Percentiles rank a stretch among this genome's conserved stretches.
Evolutionary conservation across 345 rosid species (phyloP).

Genomic region (Citrus unshiu): DNA sequence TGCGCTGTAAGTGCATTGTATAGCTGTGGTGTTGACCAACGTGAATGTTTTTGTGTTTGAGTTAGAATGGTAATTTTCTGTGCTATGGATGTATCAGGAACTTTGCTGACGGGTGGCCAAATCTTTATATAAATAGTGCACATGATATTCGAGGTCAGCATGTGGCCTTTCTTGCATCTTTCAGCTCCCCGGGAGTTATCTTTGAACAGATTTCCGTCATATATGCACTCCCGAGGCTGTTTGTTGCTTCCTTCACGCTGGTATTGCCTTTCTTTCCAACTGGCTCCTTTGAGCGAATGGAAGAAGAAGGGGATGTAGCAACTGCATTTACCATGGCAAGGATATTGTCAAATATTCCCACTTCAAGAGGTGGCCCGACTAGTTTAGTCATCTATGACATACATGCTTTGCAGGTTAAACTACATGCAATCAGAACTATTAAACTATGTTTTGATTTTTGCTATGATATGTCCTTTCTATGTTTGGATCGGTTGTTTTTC

Average conservation of each 20-base stretch:
- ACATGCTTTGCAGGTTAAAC: slow-evolving; percentile 88
- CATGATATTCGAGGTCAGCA: slow-evolving; percentile 91
- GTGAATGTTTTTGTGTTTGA: neutral
- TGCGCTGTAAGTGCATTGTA: neutral
- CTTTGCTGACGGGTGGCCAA: slow-evolving; percentile 94
- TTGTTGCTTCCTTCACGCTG: slow-evolving; percentile 88
- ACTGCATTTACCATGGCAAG: slow-evolving; percentile 98
- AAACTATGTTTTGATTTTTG: neutral
- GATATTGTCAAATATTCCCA: slow-evolving; percentile 90
- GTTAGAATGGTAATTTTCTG: slow-evolving; percentile 5
- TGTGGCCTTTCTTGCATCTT: slow-evolving; percentile 92
- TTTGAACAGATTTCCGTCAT: slow-evolving; percentile 98
- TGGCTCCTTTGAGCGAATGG: slow-evolving; percentile 98
- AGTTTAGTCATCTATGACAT: slow-evolving; percentile 93
- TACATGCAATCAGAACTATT: neutral
- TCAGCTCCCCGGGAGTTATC: slow-evolving; percentile 86
- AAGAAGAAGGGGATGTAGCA: slow-evolving; percentile 98
- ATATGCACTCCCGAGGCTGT: slow-evolving; percentile 84
- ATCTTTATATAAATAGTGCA: slow-evolving; percentile 87
- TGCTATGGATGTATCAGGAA: slow-evolving; percentile 50
- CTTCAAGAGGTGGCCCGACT: slow-evolving; percentile 97
- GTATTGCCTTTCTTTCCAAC: slow-evolving; percentile 97
- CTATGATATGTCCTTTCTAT: neutral
- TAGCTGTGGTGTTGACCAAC: neutral
- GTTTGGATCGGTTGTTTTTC: neutral